Conservation (phyloP, 2,329 filamentous ascomycete species). For the Fusarium bactridioides region DNA sequence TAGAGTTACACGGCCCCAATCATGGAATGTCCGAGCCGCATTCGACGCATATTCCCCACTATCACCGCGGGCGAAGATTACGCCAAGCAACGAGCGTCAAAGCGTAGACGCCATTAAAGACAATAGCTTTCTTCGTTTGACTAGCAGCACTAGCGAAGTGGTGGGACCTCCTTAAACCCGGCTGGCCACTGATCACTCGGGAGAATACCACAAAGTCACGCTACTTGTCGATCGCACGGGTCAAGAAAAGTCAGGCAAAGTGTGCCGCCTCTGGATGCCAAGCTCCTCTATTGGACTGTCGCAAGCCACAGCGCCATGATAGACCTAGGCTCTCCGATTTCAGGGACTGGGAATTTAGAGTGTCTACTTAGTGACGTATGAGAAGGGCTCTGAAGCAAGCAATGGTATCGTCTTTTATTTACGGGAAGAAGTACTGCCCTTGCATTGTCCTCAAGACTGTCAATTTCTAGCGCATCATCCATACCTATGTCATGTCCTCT, state of each 20-base stretch:
- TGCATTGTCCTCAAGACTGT: neutral
- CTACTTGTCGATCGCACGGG: neutral
- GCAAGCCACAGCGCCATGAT: neutral
- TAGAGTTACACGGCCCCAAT: neutral
- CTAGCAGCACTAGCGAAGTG: accelerated
- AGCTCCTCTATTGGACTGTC: neutral
- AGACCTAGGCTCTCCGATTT: neutral
- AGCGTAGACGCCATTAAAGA: neutral
- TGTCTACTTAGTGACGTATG: neutral
- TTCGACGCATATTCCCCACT: neutral
- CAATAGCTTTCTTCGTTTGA: neutral
- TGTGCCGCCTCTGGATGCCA: neutral
- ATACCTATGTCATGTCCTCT: neutral
- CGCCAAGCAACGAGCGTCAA: neutral
- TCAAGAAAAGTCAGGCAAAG: neutral
- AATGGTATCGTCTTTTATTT: neutral
- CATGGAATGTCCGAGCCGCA: neutral
- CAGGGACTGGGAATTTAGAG: neutral
- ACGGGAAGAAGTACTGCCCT: neutral
- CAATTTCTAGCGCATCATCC: neutral
- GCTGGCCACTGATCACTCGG: neutral
- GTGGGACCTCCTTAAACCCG: neutral
- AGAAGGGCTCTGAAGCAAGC: neutral
- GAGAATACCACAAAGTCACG: neutral
- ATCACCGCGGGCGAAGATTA: neutral